Evolutionary conservation across 108 stramenopile genomes (phyloP).

Genomic region (Skeletonema costatum): DNA sequence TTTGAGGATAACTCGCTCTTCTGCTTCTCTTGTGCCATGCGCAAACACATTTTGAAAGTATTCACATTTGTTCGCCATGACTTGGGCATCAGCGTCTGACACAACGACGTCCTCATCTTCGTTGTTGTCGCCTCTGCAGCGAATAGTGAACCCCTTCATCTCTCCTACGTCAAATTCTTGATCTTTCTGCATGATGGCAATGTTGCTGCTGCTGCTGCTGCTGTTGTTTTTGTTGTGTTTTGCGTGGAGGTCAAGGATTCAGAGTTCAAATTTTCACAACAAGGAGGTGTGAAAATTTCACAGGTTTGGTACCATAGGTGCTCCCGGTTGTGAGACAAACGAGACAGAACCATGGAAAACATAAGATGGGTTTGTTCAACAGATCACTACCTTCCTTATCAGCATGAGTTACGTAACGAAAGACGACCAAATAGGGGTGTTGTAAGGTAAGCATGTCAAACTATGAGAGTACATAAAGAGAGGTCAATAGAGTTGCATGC

Average conservation of each 20-base stretch:
- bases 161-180: not conserved
- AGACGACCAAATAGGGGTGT: no score
- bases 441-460: no score
- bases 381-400: no score
- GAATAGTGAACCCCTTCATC: not conserved
- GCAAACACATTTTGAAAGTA: not conserved
- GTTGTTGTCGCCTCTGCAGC: not conserved
- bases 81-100: not conserved
- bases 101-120: not conserved
- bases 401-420: no score
- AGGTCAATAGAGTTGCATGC: no score
- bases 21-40: not conserved
- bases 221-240: not conserved
- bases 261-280: not conserved
- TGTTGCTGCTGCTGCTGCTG: not conserved
- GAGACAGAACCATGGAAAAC: no score
- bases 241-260: not conserved
- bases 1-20: not conserved
- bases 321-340: no score
- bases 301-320: no score
- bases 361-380: no score
- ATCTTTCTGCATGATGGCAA: not conserved
- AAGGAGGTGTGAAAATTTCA: not conserved
- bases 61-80: not conserved
- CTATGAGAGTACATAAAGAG: no score